These are phyloP conservation scores for Anacardium occidentale DNA, from an alignment of 345 rosid species.

Conservation along the genomic window DNA sequence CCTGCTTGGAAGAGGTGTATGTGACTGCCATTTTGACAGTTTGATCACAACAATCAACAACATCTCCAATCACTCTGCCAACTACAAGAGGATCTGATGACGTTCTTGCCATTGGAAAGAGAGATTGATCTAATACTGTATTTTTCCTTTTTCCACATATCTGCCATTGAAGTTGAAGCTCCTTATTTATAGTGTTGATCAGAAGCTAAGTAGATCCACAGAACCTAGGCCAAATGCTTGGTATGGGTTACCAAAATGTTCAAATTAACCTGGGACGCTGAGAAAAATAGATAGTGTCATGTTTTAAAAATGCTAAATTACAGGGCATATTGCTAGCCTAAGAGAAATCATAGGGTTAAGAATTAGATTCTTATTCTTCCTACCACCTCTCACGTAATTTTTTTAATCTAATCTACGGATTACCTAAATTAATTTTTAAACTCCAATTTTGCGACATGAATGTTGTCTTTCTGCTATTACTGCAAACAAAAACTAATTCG, in stretches of 20 bases:
- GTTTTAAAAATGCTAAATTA: background rate
- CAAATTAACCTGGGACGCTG: conserved; percentile 3
- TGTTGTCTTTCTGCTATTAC: too few relatives aligned
- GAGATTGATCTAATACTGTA: background rate
- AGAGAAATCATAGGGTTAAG: background rate
- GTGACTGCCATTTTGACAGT: conserved; percentile 65
- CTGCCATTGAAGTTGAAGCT: conserved; percentile 10
- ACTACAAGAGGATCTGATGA: conserved; percentile 71
- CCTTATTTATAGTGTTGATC: conserved; percentile 36
- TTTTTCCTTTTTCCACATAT: conserved; percentile 9
- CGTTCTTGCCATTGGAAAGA: conserved; percentile 41
- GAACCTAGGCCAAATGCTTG: conserved; percentile 10
- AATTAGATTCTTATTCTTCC: conserved; percentile 15
- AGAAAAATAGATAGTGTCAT: background rate
- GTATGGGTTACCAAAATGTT: background rate
- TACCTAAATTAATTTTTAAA: background rate
- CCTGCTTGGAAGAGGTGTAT: conserved; percentile 67
- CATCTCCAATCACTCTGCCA: conserved; percentile 90
- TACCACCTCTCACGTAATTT: background rate
- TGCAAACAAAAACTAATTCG: too few relatives aligned
- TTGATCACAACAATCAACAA: conserved; percentile 60
- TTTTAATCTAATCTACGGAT: background rate
- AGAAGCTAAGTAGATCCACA: conserved; percentile 10
- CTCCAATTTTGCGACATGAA: background rate
- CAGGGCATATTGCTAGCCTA: background rate